These are phyloP conservation scores for Fusarium virguliforme DNA, from an alignment of 2,329 filamentous ascomycete species.

Conservation along the genomic window DNA sequence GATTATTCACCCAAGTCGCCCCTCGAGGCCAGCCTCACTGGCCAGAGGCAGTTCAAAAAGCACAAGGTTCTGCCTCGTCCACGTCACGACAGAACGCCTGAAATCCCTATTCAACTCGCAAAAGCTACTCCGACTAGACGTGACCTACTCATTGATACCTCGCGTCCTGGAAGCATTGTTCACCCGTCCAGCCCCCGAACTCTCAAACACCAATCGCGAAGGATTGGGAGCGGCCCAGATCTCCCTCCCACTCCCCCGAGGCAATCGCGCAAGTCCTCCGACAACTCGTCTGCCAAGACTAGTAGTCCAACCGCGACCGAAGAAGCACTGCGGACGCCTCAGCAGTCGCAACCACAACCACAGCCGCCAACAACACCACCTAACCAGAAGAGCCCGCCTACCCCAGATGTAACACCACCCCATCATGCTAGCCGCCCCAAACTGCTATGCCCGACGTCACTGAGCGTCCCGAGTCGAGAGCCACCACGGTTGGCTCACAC, in stretches of 20 bases:
- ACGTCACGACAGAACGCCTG: conserved; percentile 47
- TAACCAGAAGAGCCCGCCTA: conserved; percentile 78
- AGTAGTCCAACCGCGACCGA: conserved; percentile 61
- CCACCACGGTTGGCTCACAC: conserved; percentile 72
- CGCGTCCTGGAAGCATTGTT: conserved; percentile 48
- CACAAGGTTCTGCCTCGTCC: conserved; percentile 63
- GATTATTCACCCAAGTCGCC: conserved; percentile 51
- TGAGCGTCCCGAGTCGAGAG: conserved; percentile 68
- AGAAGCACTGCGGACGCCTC: conserved; percentile 58
- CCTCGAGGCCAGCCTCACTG: conserved; percentile 49
- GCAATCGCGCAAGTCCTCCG: conserved; percentile 72
- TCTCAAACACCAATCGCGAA: conserved; percentile 61
- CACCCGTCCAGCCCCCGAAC: conserved; percentile 59
- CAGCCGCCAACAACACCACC: conserved; percentile 73
- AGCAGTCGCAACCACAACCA: conserved; percentile 58
- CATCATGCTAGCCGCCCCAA: conserved; percentile 64
- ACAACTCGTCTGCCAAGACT: conserved; percentile 62
- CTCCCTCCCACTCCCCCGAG: conserved; percentile 76
- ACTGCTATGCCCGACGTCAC: conserved; percentile 63
- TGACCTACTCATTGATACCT: conserved; percentile 52
- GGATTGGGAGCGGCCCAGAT: conserved; percentile 64
- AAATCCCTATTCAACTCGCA: conserved; percentile 47
- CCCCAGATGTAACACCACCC: conserved; percentile 83
- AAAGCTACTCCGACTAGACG: conserved; percentile 42
- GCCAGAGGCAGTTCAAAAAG: conserved; percentile 62